phyloP scores from a whole-genome alignment of 2,329 filamentous ascomycete species.

The Purpureocillium lavendulum region DNA sequence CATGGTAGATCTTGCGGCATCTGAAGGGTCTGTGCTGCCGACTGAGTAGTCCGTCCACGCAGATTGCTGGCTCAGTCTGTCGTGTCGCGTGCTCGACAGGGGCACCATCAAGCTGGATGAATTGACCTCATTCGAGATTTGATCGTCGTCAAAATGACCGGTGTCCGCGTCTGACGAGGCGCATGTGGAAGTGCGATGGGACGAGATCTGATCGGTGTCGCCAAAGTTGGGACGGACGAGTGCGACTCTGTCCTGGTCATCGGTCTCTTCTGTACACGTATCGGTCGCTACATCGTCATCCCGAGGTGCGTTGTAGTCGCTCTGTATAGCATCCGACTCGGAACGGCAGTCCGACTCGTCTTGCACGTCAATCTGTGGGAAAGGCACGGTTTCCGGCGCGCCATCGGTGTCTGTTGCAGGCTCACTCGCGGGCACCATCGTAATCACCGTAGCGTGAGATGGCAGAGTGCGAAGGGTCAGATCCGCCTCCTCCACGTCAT shows the following conservation, averaged over 20 bases:
- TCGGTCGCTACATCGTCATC: slow-evolving; percentile 26
- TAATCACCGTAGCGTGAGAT: slow-evolving; percentile 35
- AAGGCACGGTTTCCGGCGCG: slow-evolving; percentile 17
- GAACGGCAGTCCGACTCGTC: slow-evolving; percentile 31
- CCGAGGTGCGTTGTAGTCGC: slow-evolving; percentile 15
- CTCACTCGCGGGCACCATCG: slow-evolving; percentile 35
- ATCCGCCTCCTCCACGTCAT: slow-evolving; percentile 26
- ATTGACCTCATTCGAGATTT: slow-evolving; percentile 23
- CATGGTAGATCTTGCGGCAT: slow-evolving; percentile 17
- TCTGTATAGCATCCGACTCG: slow-evolving; percentile 19
- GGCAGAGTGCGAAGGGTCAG: slow-evolving; percentile 9
- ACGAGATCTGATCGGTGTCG: slow-evolving; percentile 20
- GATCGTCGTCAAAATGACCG: slow-evolving; percentile 14
- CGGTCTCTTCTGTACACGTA: slow-evolving; percentile 25
- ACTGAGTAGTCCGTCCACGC: slow-evolving; percentile 55
- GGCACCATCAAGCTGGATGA: slow-evolving; percentile 40
- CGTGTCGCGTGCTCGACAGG: slow-evolving; percentile 28
- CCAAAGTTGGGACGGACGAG: slow-evolving; percentile 18
- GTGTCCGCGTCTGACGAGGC: slow-evolving; percentile 28
- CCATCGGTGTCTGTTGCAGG: slow-evolving; percentile 7
- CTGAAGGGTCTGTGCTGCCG: slow-evolving; percentile 38
- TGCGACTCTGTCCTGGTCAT: slow-evolving; percentile 19
- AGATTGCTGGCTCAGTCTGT: slow-evolving; percentile 46
- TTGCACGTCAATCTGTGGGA: slow-evolving; percentile 24
- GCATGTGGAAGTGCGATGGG: slow-evolving; percentile 29